Base-by-base conservation (phyloP, 2,329 filamentous ascomycete species). In the Purpureocillium takamizusanense region DNA sequence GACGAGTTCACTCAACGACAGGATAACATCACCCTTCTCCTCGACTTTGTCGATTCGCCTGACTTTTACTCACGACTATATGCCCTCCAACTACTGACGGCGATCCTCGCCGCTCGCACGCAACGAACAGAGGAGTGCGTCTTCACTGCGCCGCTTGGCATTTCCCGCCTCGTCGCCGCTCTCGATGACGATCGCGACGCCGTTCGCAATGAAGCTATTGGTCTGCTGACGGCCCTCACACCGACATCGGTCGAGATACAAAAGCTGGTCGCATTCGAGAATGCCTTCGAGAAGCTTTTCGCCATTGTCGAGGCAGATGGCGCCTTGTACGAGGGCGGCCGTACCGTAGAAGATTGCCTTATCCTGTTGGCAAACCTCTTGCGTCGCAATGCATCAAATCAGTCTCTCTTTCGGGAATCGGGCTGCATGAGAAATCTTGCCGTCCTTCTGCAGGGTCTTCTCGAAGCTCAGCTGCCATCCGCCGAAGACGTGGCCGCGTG, bases 1-100 rank as follows among this genome's bases (percentile, higher is more conserved):
- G 92, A 98, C 63, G 90, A 97, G 61, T 98, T 98, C 59, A 95
- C 92, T 27, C 89, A 95, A 70, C 81, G 86, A 46, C 89, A 95
- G 76, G 90, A 97, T 64, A 97, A 98, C 60, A 90, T 95, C 44
- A 90, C 86, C 2, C 70, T 92, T 13, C 75, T 98, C 17, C 76
- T 98, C 43, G 84, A 92, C 56, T 84, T 98, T 40, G 74, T 98
- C 47, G 90, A 95, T 48, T 79, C 82, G 12, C 72, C 72, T 48
- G 89, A 95, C 52, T 94, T 95, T 54, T 95, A 94, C 61, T 85
- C 87, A 16, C 82, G 90, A 17, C 74, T 97, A 1, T 97, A 97
- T 62, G 85, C 86, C 4, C 67, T 98, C 21, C 88, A 97, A 62
- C 73, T 98, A 31, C 79, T 98, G 30, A 81, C 83, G 17, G 86